Evolutionary conservation across 495 filamentous ascomycete genomes (phyloP).

Genomic region (Stereocaulon alpinum): DNA sequence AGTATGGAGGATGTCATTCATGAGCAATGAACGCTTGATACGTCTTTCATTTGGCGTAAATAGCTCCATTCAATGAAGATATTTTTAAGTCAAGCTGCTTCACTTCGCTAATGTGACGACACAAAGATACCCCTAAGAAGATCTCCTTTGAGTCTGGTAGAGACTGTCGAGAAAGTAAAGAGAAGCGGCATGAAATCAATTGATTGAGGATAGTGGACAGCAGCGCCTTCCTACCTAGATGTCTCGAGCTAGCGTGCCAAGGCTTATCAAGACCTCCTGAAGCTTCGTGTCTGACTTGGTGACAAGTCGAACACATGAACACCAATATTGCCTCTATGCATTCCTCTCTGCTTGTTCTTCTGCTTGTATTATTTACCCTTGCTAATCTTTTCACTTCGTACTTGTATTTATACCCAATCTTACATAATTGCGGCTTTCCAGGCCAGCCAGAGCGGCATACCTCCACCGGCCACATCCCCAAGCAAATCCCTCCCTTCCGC

Average conservation of each 20-base stretch:
- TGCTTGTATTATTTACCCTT: slow-evolving; percentile 4
- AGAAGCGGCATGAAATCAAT: neutral
- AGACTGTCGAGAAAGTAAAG: neutral
- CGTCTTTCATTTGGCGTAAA: neutral
- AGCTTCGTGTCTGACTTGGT: neutral
- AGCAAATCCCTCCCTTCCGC: slow-evolving; percentile 53
- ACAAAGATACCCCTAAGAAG: too few relatives aligned
- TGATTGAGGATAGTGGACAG: neutral
- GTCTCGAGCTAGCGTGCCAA: neutral
- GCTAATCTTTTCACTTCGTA: slow-evolving; percentile 54
- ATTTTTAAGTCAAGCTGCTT: neutral
- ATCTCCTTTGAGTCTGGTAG: too few relatives aligned
- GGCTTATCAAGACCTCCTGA: neutral
- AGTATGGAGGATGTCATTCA: neutral
- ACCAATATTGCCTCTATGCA: slow-evolving; percentile 5
- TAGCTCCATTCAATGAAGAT: slow-evolving; percentile 1
- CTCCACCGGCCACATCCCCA: slow-evolving; percentile 18
- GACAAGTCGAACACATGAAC: neutral
- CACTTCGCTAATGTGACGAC: neutral
- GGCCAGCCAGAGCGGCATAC: slow-evolving; percentile 9
- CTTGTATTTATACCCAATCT: slow-evolving; percentile 81
- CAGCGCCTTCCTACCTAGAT: neutral
- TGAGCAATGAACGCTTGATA: neutral
- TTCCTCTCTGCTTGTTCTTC: neutral
- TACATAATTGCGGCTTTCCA: slow-evolving; percentile 76